phyloP scores from a whole-genome alignment of 2,329 filamentous ascomycete species.

The Falciphora oryzae region DNA sequence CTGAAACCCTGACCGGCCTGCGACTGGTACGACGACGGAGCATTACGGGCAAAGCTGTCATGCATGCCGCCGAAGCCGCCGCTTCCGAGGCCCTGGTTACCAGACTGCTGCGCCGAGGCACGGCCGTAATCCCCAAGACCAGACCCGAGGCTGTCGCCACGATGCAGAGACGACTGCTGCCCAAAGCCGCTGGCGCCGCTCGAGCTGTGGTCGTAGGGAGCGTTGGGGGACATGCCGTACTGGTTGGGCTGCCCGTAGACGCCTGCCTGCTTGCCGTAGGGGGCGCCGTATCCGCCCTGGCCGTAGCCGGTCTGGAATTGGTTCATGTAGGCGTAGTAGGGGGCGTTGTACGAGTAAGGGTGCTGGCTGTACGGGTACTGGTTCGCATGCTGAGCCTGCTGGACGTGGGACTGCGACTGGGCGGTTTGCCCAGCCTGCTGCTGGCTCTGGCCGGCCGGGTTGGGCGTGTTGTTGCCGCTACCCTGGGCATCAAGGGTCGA shows the following conservation, averaged over 20 bases:
- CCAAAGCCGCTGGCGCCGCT: conserved; percentile 49
- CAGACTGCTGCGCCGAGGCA: conserved; percentile 42
- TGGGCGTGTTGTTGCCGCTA: conserved; percentile 87
- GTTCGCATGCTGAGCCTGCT: conserved; percentile 30
- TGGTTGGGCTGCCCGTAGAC: conserved; percentile 49
- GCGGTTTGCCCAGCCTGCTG: conserved; percentile 34
- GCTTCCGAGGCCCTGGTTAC: conserved; percentile 43
- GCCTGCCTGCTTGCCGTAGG: conserved; percentile 53
- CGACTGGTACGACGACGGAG: conserved; percentile 46
- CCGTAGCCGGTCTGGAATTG: conserved; percentile 45
- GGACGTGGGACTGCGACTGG: conserved; percentile 32
- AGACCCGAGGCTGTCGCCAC: conserved; percentile 45
- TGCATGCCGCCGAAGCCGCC: conserved; percentile 48
- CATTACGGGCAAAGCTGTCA: conserved; percentile 47
- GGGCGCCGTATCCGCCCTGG: conserved; percentile 44
- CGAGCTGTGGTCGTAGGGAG: conserved; percentile 49
- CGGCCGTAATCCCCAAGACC: conserved; percentile 51
- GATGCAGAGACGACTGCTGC: conserved; percentile 47
- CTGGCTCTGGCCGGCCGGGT: conserved; percentile 60
- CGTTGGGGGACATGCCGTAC: conserved; percentile 51
- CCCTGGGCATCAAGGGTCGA: conserved; percentile 60
- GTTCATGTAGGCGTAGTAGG: conserved; percentile 55
- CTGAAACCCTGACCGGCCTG: conserved; percentile 50
- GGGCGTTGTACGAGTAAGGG: conserved; percentile 57
- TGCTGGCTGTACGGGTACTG: conserved; percentile 45